Evolutionary conservation across 2,329 filamentous ascomycete genomes (phyloP).

Genomic region (Alternaria metachromatica): DNA sequence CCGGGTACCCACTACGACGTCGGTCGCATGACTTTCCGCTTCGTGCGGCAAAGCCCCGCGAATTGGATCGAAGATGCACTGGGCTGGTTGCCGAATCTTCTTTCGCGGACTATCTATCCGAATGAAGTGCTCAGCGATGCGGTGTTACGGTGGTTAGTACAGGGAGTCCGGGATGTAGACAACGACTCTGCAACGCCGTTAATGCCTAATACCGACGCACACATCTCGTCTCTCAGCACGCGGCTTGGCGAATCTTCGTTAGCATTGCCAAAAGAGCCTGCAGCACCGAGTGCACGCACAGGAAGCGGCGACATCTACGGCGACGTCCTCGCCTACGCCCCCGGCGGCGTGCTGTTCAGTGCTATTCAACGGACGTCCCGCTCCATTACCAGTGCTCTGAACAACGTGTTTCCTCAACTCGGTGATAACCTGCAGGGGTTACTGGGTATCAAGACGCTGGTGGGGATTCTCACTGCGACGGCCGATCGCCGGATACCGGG

Average conservation of each 20-base stretch:
- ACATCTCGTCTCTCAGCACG: slow-evolving; percentile 20
- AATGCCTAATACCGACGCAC: slow-evolving; percentile 22
- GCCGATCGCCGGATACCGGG: slow-evolving; percentile 43
- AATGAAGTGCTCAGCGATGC: slow-evolving; percentile 43
- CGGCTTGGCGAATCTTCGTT: slow-evolving; percentile 16
- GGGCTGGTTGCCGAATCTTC: slow-evolving; percentile 33
- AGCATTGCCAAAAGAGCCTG: not conserved
- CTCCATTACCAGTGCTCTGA: slow-evolving; percentile 19
- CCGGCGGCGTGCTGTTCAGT: slow-evolving; percentile 31
- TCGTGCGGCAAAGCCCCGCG: slow-evolving; percentile 36
- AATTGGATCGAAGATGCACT: slow-evolving; percentile 38
- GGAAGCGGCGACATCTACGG: slow-evolving; percentile 47
- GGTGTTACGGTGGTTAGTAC: slow-evolving; percentile 40
- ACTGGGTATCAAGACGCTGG: slow-evolving; percentile 35
- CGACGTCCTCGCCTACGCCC: slow-evolving; percentile 36
- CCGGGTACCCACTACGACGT: slow-evolving; percentile 49
- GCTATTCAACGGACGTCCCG: slow-evolving; percentile 22
- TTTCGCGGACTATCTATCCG: slow-evolving; percentile 39
- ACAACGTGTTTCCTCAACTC: slow-evolving; percentile 31
- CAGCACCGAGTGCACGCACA: slow-evolving; percentile 3
- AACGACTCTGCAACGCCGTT: slow-evolving; percentile 8
- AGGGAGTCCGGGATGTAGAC: slow-evolving; percentile 31
- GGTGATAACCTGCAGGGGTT: slow-evolving; percentile 37
- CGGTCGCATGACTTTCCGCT: slow-evolving; percentile 45
- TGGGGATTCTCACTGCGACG: slow-evolving; percentile 39